phyloP scores from a whole-genome alignment of 352 stramenopile genomes.

The Aphanomyces stellatus region DNA sequence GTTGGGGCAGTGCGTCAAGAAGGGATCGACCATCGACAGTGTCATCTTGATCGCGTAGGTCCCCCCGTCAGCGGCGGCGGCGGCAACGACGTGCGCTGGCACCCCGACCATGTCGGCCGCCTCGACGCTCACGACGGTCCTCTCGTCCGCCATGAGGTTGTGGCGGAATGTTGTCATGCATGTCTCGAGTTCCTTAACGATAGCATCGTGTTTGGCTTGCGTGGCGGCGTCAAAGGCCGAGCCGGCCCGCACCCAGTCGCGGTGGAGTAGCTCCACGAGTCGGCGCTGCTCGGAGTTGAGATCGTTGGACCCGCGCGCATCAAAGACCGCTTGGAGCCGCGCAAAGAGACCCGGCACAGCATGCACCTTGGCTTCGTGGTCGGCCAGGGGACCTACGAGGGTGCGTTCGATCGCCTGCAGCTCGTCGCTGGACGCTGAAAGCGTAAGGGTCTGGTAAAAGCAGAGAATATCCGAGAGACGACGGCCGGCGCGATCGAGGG shows the following conservation, averaged over 20 bases:
- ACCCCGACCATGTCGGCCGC: constrained; percentile 40
- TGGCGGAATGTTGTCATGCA: constrained; percentile 49
- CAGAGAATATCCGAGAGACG: constrained; percentile 26
- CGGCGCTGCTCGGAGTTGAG: constrained; percentile 31
- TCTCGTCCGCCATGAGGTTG: constrained; percentile 61
- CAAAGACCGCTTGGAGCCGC: constrained; percentile 31
- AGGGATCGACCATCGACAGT: constrained; percentile 51
- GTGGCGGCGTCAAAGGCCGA: constrained; percentile 25
- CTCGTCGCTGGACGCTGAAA: no score
- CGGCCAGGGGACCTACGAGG: constrained; percentile 35
- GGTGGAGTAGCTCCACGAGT: constrained; percentile 44
- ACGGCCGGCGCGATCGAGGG: constrained; percentile 38
- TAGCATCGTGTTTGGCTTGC: constrained; percentile 41
- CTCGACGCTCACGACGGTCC: constrained; percentile 39
- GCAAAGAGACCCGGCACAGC: constrained; percentile 47
- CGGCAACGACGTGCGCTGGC: constrained; percentile 37
- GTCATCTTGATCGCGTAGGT: constrained; percentile 49
- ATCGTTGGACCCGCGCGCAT: constrained; percentile 23
- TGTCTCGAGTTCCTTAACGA: constrained; percentile 39
- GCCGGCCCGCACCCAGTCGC: constrained; percentile 33
- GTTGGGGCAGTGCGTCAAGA: constrained; percentile 37
- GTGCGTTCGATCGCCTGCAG: constrained; percentile 48
- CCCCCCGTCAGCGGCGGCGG: constrained; percentile 39
- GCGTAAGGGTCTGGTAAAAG: constrained; percentile 44
- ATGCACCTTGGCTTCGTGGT: constrained; percentile 27